phyloP scores from a whole-genome alignment of 805 yeast species.

The Dipodascus albidus region DNA sequence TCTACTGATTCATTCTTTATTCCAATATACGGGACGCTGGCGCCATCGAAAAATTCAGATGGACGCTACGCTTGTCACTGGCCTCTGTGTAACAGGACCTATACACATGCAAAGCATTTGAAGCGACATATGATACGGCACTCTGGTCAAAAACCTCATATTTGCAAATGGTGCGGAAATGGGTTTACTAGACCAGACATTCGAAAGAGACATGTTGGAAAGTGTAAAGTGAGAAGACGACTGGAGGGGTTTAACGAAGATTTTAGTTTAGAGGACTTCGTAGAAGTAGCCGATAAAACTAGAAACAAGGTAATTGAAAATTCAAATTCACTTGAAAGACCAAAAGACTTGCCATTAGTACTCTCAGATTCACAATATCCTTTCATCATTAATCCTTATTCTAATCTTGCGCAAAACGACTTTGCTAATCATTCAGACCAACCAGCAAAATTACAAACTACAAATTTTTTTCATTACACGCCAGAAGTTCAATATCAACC shows the following conservation, averaged over 20 bases:
- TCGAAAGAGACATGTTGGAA: slow-evolving; percentile 49
- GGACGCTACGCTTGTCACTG: slow-evolving; percentile 27
- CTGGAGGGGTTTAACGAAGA: background rate
- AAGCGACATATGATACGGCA: slow-evolving; percentile 75
- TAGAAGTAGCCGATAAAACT: background rate
- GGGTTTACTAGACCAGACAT: slow-evolving; percentile 66
- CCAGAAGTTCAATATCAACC: no score
- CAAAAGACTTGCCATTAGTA: no score
- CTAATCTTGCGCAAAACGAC: no score
- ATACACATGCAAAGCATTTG: slow-evolving; percentile 51
- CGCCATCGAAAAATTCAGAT: slow-evolving; percentile 34
- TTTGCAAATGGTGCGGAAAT: slow-evolving; percentile 61
- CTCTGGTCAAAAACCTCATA: slow-evolving; percentile 77
- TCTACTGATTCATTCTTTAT: background rate
- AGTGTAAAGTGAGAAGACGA: slow-evolving; percentile 13
- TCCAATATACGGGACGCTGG: background rate
- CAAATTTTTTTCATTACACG: no score
- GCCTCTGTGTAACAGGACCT: slow-evolving; percentile 16
- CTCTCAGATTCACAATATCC: no score
- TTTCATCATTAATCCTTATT: no score
- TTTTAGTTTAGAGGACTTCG: background rate
- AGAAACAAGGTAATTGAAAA: background rate
- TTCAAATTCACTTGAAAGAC: background rate
- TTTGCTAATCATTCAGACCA: no score
- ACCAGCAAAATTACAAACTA: no score